A percentile compares a stretch with the other conserved stretches of the same genome.
phyloP scores from a whole-genome alignment of 371 early-diverging fungal species.

The Rhizopus sp. region DNA sequence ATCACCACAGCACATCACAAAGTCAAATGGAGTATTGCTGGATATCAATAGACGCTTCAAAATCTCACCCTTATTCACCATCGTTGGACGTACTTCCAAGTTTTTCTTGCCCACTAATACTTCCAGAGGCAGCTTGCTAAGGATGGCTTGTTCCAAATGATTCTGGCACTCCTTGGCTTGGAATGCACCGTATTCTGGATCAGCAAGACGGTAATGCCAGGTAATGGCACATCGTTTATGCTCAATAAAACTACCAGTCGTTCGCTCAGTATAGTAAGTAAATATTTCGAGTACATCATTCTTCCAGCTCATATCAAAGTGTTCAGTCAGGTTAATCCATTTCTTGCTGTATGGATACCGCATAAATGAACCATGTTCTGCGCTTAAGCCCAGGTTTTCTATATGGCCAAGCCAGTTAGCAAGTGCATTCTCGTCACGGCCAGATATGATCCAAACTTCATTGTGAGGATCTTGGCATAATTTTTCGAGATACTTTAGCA shows the following conservation, averaged over 20 bases:
- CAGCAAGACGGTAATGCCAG: conserved; percentile 92
- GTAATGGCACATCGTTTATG: conserved; percentile 82
- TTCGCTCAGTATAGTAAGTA: conserved; percentile 88
- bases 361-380: conserved; percentile 76
- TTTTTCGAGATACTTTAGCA: conserved; percentile 63
- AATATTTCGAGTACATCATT: conserved; percentile 85
- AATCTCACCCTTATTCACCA: conserved; percentile 91
- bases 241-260: conserved; percentile 84
- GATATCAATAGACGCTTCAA: conserved; percentile 75
- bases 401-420: conserved; percentile 86
- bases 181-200: conserved; percentile 80
- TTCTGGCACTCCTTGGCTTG: conserved; percentile 93
- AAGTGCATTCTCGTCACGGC: conserved; percentile 84
- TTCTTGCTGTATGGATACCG: conserved; percentile 52
- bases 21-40: conserved; percentile 66
- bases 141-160: conserved; percentile 83
- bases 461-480: conserved; percentile 80
- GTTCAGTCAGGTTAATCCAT: conserved; percentile 81
- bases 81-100: conserved; percentile 85
- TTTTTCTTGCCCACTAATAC: conserved; percentile 96
- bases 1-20: conserved; percentile 92
- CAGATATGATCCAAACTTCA: conserved; percentile 92
- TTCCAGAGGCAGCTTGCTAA: conserved; percentile 92
- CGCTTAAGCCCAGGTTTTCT: conserved; percentile 77
- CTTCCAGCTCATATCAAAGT: conserved; percentile 87